These are phyloP conservation scores for Zoysia matrella DNA, from an alignment of 202 grass and related monocot genomes.

Conservation along the genomic window DNA sequence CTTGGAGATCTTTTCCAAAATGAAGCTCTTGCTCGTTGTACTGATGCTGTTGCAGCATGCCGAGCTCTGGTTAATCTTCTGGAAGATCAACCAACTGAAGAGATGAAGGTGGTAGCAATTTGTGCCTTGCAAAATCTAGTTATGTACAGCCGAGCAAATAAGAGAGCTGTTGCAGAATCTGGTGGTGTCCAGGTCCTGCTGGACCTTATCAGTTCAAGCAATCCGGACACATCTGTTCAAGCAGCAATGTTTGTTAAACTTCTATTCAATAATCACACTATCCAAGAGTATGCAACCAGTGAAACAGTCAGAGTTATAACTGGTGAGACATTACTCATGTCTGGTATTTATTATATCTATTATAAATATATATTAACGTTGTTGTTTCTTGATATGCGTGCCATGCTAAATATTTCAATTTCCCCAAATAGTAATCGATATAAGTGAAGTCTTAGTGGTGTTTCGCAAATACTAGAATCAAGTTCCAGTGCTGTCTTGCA, in stretches of 20 bases:
- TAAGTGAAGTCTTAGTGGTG: conserved; percentile 12
- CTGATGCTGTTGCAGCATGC: conserved; percentile 96
- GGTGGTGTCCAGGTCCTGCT: conserved; percentile 98
- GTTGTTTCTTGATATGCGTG: background rate
- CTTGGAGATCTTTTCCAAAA: conserved; percentile 99
- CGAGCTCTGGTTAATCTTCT: conserved; percentile 98
- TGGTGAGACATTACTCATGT: conserved; percentile 56
- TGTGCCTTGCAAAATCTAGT: conserved; percentile 98
- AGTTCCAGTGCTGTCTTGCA: conserved; percentile 14
- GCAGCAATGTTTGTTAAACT: conserved; percentile 99
- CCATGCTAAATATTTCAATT: conserved; percentile 23
- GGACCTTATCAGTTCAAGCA: conserved; percentile 98
- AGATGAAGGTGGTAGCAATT: conserved; percentile 99
- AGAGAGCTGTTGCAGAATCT: conserved; percentile 99
- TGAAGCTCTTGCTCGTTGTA: conserved; percentile 85
- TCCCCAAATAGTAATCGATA: background rate
- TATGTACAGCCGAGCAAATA: conserved; percentile 98
- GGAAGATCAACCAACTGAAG: conserved; percentile 98
- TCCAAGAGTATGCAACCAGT: conserved; percentile 98
- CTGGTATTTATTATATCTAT: conserved; percentile 22
- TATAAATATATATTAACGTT: background rate
- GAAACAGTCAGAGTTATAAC: conserved; percentile 99
- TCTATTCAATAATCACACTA: conserved; percentile 96
- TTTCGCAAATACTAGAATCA: conserved; percentile 21
- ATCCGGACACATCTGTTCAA: conserved; percentile 99